Evolutionary conservation across 2,329 filamentous ascomycete species (phyloP), one percentile per base, ranked within the genome.

Genomic region (Xylaria digitata): DNA sequence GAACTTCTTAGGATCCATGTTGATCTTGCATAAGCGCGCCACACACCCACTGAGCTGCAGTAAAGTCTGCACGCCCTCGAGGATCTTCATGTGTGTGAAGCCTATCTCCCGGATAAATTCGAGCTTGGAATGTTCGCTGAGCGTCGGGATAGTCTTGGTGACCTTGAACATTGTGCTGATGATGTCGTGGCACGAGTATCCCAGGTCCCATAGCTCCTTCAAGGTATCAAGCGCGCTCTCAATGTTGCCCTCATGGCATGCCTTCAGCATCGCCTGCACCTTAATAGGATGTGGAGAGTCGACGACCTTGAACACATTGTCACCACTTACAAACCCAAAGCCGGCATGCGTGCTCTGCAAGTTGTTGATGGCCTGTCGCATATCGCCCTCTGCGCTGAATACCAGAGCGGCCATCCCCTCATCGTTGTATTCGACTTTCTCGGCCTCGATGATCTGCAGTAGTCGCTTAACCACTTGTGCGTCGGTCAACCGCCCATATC

Each of bases 161-260:
- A 99, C 96, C 76, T 91, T 90, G 85, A 99, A 98, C 96, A 99
- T 99, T 68, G 95, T 99, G 81, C 92, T 96, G 80, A 99, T 96
- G 74, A 99, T 97, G 79, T 99, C 96, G 82, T 99, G 95, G 74
- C 93, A 96, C n/a, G 93, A 97, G 82, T 99, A 99, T 15, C 96
- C 96, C 67, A 98, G 83, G 67, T 91, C 89, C 95, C 96, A 99
- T 48, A 99, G 85, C 82, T 98, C 96, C 73, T 93, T 92, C 71
- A 99, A 82, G 3, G 87, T 89, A 73, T 97, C 93, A 66, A 99
- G 83, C 1, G 96, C 96, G 66, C 89, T 89, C 78, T 97, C 94
- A 23, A 99, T 87, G 73, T 95, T 94, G 60, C 92, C 91, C 79
- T 98, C 94, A 80, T 96, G 93, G 81, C 96, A 98, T 1, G 93